Conservation (phyloP, 108 stramenopile genomes). For the Nannochloropsis granulata region DNA sequence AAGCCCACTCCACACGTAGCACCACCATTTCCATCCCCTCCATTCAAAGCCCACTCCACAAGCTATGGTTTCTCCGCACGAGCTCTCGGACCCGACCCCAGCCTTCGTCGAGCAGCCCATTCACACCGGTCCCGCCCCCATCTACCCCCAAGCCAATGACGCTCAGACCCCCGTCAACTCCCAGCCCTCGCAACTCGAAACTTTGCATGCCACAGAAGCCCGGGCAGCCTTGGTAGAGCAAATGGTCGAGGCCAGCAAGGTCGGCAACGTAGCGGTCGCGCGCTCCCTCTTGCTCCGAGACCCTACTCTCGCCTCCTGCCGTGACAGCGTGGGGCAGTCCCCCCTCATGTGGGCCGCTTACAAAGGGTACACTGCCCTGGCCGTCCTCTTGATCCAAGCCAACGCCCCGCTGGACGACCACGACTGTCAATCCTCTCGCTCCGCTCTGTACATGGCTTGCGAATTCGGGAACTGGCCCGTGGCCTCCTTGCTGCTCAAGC, state of each 20-base stretch:
- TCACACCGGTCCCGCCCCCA: too few species aligned
- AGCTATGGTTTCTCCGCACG: too few species aligned
- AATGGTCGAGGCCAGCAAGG: neutral
- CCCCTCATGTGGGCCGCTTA: neutral
- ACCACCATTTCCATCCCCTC: too few species aligned
- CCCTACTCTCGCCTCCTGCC: neutral
- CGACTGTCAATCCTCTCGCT: neutral
- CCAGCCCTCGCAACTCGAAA: too few species aligned
- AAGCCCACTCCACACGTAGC: too few species aligned
- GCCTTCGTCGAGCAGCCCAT: too few species aligned
- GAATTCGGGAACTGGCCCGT: neutral
- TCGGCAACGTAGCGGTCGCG: neutral
- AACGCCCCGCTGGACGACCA: neutral
- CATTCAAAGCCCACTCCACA: too few species aligned
- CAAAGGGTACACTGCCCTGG: neutral
- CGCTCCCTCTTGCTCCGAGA: neutral
- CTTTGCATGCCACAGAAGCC: neutral
- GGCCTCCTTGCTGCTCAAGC: neutral
- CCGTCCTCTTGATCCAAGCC: neutral
- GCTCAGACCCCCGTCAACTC: too few species aligned
- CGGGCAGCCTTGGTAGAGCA: neutral
- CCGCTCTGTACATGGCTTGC: neutral
- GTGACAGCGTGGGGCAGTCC: neutral
- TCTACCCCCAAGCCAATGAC: too few species aligned
- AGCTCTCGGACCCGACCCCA: too few species aligned